These are phyloP conservation scores for Penicillium longicatenatum DNA, from an alignment of 495 filamentous ascomycete species.

Conservation along the genomic window DNA sequence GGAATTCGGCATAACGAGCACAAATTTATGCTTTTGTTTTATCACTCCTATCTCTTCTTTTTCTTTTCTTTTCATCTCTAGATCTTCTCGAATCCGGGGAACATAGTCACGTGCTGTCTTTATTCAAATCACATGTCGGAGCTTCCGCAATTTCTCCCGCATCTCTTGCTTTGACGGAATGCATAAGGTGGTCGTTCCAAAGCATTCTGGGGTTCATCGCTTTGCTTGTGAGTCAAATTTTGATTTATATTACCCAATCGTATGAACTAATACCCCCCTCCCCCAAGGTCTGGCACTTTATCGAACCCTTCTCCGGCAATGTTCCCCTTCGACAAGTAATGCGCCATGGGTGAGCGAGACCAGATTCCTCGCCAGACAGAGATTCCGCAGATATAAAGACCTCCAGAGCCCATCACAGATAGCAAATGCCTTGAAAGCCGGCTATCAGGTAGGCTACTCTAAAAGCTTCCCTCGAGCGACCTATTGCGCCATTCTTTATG, in stretches of 20 bases:
- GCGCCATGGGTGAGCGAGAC: slow-evolving; percentile 40
- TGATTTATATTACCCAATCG: not conserved
- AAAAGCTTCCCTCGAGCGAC: not conserved
- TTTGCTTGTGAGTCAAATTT: slow-evolving; percentile 57
- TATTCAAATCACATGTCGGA: not conserved
- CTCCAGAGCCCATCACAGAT: slow-evolving; percentile 57
- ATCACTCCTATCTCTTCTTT: not conserved
- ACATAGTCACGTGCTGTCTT: slow-evolving; percentile 11
- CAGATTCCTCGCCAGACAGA: slow-evolving; percentile 49
- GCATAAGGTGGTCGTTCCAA: slow-evolving; percentile 48
- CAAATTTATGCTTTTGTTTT: not conserved
- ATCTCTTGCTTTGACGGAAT: slow-evolving; percentile 27
- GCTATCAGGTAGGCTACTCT: slow-evolving; percentile 58
- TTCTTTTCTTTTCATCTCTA: not conserved
- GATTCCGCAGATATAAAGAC: slow-evolving; percentile 59
- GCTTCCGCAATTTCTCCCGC: slow-evolving; percentile 27
- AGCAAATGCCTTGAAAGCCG: slow-evolving; percentile 58
- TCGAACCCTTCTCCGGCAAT: slow-evolving; percentile 67
- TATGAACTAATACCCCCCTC: not conserved
- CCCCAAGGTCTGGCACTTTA: slow-evolving; percentile 69
- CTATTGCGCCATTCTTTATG: not conserved
- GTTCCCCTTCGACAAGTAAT: slow-evolving; percentile 47
- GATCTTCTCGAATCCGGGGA: not conserved
- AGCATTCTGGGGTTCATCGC: slow-evolving; percentile 56
- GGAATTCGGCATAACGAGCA: no score